Conservation (phyloP, 2,329 filamentous ascomycete genomes). For the Calonectria leucothoes region DNA sequence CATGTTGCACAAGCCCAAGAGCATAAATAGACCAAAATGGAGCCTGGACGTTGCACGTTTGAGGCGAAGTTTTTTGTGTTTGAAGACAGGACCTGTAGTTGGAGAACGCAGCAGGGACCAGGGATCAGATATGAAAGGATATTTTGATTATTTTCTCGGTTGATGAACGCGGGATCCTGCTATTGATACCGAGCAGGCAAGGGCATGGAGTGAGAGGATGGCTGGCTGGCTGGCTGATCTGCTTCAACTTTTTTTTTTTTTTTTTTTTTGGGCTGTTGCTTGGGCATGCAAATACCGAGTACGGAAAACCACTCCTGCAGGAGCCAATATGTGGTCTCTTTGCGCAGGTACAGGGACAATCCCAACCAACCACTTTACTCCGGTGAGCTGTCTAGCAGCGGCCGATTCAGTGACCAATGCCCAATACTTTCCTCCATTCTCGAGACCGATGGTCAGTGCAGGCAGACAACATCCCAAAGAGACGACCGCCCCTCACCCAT, state of each 20-base stretch:
- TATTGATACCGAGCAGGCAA: background rate
- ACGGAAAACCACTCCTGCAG: slow-evolving; percentile 3
- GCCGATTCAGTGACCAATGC: background rate
- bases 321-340: slow-evolving; percentile 4
- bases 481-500: slow-evolving; percentile 6
- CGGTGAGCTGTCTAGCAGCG: slow-evolving; percentile 3
- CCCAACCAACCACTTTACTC: background rate
- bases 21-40: slow-evolving; percentile 11
- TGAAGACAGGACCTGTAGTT: background rate
- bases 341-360: slow-evolving; percentile 15
- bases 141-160: background rate
- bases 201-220: slow-evolving; percentile 1
- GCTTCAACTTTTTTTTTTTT: background rate
- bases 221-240: background rate
- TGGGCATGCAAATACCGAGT: background rate
- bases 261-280: background rate
- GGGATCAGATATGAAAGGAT: background rate
- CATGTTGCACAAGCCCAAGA: background rate
- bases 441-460: background rate
- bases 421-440: background rate
- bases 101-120: background rate
- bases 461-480: background rate
- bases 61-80: slow-evolving; percentile 11
- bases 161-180: background rate
- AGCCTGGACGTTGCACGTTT: slow-evolving; percentile 11